phyloP scores from a whole-genome alignment of 495 filamentous ascomycete genomes.

The Penicillium lagena region DNA sequence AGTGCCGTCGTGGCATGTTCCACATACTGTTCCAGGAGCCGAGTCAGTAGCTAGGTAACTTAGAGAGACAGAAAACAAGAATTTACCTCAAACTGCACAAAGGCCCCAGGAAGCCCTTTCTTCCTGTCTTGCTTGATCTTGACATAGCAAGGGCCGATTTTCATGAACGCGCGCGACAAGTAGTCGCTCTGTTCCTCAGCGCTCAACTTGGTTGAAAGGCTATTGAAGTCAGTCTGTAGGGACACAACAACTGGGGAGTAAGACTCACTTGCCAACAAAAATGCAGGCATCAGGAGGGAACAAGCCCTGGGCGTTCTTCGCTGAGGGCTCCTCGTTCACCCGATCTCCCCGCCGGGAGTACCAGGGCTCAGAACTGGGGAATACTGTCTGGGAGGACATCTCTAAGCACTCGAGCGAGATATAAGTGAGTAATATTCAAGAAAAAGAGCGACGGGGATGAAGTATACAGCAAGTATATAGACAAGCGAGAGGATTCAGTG shows the following conservation, averaged over 20 bases:
- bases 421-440: background rate
- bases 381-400: too few species aligned
- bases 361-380: background rate
- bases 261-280: constrained; percentile 20
- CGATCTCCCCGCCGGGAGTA: constrained; percentile 15
- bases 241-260: background rate
- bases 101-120: constrained; percentile 11
- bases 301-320: constrained; percentile 19
- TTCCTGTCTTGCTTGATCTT: constrained; percentile 17
- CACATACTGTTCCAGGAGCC: background rate
- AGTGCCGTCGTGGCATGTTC: constrained; percentile 1
- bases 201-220: constrained; percentile 9
- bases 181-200: constrained; percentile 6
- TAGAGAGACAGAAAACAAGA: background rate
- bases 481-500: too few species aligned
- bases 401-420: background rate
- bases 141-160: constrained; percentile 10
- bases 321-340: constrained; percentile 10
- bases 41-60: background rate
- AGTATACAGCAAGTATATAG: too few species aligned
- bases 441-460: too few species aligned
- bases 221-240: background rate
- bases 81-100: constrained; percentile 18
- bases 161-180: constrained; percentile 4
- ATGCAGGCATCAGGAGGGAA: constrained; percentile 19